Base-by-base conservation (phyloP, 495 filamentous ascomycete genomes). In the Xylaria longipes region DNA sequence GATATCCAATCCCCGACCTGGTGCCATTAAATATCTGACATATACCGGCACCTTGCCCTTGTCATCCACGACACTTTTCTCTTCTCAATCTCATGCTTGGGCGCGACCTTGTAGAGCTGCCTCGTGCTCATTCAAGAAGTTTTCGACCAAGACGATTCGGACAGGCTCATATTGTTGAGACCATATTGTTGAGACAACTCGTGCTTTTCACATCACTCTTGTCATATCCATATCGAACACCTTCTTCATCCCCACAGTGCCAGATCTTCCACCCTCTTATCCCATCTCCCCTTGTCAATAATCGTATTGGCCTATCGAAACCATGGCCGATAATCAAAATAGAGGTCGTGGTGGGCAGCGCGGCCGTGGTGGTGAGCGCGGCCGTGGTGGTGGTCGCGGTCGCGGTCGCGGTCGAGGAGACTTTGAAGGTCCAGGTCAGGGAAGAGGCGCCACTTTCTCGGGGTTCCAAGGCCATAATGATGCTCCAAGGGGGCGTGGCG, bases 381-480 rank as follows among this genome's bases (percentile, higher is more conserved):
- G 75, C 15, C 73, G 76, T n/a, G 73, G n/a, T n/a, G n/a, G 78
- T 12, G 73, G 77, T 15, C 22, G 48, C 57, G 60, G 74, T 54
- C 74, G 75, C 22, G 73, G 76, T 41, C 72, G 79, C 45, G 65
- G 65, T 25, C 70, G 80, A 62, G 75, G 79, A 11, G 79, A 77
- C 39, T 68, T 43, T 43, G 66, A 74, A 9, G 71, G 74, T 39
- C 73, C 76, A 54, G 52, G 69, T 14, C 60, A 52, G 48, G 69
- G 71, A 43, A 70, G 77, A 27, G 70, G 76, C n/a, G 71, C 71
- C n/a, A 70, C 76, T 14, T 72, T 70, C 58, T 71, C 77, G 7
- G 65, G 74, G 6, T 57, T 41, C 60, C 57, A 74, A 3, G 76
- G 75, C 37, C 69, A 73, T 37, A 39, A 69, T 33, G 74, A 69